Base-by-base conservation (phyloP, 441 rosid species). In the Raphanus hybrid region DNA sequence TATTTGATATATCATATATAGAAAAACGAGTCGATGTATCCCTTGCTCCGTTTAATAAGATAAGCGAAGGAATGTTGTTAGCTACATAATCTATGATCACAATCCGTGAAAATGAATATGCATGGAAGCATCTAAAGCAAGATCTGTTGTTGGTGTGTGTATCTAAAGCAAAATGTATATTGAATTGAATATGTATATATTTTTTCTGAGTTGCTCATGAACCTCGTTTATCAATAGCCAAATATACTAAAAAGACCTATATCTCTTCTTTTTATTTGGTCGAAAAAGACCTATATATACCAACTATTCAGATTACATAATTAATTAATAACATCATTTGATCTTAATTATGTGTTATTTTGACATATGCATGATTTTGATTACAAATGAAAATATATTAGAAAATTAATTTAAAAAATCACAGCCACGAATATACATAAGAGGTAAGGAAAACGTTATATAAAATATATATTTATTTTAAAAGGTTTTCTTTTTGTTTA, bases 141-240 rank as follows among this genome's bases (percentile, higher is more conserved):
- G 4, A 15, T 35, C 35, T 64, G 64, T 11, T 26, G 35, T 64
- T 35, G 39, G 10, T 63, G 26, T 35, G 67, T 35, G 48, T 64
- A 37, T 37, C 50, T 9, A 37, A 64, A 64, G 68, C 68, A 64
- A 64, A 27, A 64, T 35, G 6, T 61, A 6, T 12, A n/a, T n/a
- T 61, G 11, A 60, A 14, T 59, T 58, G 62, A 58, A 59, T 11
- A 59, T n/a, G 37, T 29, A 29, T 29, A 27, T 12, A 45, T 62
- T 50, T 4, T 20, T 6, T n/a, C 54, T 12, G 55, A 34, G 29
- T 37, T 73, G 29, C 20, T 50, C 16, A 54, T 20, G 76, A 66
- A 57, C 29, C 50, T 74, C 16, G 58, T 66, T 34, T 63, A 29
- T 32, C 65, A 61, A 61, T 61, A 61, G 26, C 20, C 20, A 61